These are phyloP conservation scores for Seiridium cupressi DNA, from an alignment of 2,329 filamentous ascomycete species.

Conservation along the genomic window DNA sequence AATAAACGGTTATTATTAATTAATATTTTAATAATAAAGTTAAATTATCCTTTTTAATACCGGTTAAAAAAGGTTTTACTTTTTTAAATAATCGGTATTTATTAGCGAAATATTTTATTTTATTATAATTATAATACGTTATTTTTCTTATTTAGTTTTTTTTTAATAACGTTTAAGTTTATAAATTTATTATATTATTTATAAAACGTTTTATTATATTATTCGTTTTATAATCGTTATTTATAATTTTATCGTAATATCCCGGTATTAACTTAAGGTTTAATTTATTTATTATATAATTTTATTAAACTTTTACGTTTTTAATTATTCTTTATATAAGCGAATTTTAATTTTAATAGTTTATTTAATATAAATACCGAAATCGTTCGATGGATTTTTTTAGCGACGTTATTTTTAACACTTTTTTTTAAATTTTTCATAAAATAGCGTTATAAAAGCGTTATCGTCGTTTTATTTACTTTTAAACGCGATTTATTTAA, in stretches of 20 bases:
- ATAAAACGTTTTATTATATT: not conserved
- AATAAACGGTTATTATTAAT: not conserved
- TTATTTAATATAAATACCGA: not conserved
- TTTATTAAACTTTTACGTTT: not conserved
- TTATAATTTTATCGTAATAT: not conserved
- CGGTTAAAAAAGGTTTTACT: not conserved
- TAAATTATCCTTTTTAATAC: not conserved
- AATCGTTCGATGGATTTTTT: not conserved
- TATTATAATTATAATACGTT: not conserved
- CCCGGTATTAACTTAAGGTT: not conserved
- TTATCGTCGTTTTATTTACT: not conserved
- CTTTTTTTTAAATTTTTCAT: not conserved
- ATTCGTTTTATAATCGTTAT: not conserved
- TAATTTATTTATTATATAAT: not conserved
- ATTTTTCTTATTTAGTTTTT: not conserved
- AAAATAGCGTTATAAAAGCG: not conserved
- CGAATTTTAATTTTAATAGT: not conserved
- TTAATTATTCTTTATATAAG: not conserved
- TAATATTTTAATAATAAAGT: not conserved
- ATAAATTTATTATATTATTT: not conserved
- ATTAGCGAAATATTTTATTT: not conserved
- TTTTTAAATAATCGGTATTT: not conserved
- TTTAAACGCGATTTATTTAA: not conserved
- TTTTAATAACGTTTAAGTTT: not conserved
- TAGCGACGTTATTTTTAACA: not conserved